Conservation (phyloP, 2,329 filamentous ascomycete genomes). For the Amesomyces nigricolor region DNA sequence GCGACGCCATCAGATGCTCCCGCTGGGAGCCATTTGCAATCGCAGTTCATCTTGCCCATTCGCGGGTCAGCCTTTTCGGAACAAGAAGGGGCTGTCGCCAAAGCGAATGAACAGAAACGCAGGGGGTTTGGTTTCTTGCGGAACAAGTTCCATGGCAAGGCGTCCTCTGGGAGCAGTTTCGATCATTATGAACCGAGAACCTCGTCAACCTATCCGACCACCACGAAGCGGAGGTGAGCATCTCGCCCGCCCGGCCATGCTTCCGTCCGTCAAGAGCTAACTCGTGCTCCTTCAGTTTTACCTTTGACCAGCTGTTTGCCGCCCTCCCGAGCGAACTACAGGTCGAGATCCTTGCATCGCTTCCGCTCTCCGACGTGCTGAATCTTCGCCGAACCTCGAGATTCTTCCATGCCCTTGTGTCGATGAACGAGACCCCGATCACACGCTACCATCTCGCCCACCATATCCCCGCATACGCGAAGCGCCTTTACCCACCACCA, state of each 20-base stretch:
- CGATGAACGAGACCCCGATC: slow-evolving; percentile 55
- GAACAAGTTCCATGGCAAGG: slow-evolving; percentile 30
- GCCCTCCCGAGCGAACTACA: slow-evolving; percentile 57
- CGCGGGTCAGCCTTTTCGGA: slow-evolving; percentile 23
- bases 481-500: slow-evolving; percentile 52
- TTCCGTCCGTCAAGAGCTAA: neutral
- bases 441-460: slow-evolving; percentile 56
- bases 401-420: slow-evolving; percentile 54
- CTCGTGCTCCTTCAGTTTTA: slow-evolving; percentile 29
- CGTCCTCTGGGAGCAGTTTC: slow-evolving; percentile 6
- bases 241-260: neutral
- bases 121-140: slow-evolving; percentile 39
- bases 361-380: slow-evolving; percentile 56
- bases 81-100: slow-evolving; percentile 19
- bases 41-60: slow-evolving; percentile 29
- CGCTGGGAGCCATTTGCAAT: slow-evolving; percentile 10
- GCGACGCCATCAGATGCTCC: slow-evolving; percentile 17
- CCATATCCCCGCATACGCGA: slow-evolving; percentile 55
- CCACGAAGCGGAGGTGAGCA: slow-evolving; percentile 32
- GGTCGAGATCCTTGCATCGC: slow-evolving; percentile 54
- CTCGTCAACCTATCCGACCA: slow-evolving; percentile 20
- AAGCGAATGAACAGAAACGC: slow-evolving; percentile 25
- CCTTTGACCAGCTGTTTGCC: slow-evolving; percentile 54
- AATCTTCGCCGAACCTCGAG: slow-evolving; percentile 54
- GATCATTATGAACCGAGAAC: slow-evolving; percentile 26